phyloP scores from a whole-genome alignment of 2,329 filamentous ascomycete species.

The Westerdykella aurantiaca region DNA sequence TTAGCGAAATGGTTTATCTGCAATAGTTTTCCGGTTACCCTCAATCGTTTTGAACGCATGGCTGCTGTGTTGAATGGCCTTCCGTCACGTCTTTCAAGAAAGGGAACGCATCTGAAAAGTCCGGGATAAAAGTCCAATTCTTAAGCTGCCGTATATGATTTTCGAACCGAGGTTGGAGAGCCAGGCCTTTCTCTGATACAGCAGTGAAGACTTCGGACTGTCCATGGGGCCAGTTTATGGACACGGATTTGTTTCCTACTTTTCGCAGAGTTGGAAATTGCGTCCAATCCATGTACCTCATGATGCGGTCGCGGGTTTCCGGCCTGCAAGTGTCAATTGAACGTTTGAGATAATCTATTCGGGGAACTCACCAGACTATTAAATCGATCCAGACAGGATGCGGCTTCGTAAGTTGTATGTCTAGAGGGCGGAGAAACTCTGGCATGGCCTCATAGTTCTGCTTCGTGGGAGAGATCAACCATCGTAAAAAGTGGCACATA shows the following conservation, averaged over 20 bases:
- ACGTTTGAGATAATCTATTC: not conserved
- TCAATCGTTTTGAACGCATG: too few species aligned
- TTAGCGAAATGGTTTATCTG: too few species aligned
- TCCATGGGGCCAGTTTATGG: conserved; percentile 7
- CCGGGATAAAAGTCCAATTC: conserved; percentile 2
- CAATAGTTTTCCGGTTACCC: too few species aligned
- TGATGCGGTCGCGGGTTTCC: conserved; percentile 3
- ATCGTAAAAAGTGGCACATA: conserved; percentile 4
- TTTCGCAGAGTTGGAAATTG: conserved; percentile 1
- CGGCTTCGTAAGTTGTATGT: conserved; percentile 3
- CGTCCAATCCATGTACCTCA: conserved; percentile 5
- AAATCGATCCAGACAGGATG: conserved; percentile 7
- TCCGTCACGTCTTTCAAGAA: not conserved
- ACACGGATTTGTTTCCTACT: conserved; percentile 2
- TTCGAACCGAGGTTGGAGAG: conserved; percentile 1
- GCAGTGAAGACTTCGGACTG: not conserved
- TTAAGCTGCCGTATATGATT: conserved; percentile 3
- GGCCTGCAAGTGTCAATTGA: conserved; percentile 1
- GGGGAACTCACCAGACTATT: conserved; percentile 1
- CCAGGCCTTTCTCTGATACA: not conserved
- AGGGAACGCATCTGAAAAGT: conserved; percentile 1
- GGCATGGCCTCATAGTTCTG: conserved; percentile 9
- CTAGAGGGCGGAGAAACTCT: conserved; percentile 4
- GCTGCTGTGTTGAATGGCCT: too few species aligned
- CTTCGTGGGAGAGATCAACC: conserved; percentile 8